Conservation (phyloP, 2,329 filamentous ascomycete genomes). For the Pseudopithomyces chartarum region DNA sequence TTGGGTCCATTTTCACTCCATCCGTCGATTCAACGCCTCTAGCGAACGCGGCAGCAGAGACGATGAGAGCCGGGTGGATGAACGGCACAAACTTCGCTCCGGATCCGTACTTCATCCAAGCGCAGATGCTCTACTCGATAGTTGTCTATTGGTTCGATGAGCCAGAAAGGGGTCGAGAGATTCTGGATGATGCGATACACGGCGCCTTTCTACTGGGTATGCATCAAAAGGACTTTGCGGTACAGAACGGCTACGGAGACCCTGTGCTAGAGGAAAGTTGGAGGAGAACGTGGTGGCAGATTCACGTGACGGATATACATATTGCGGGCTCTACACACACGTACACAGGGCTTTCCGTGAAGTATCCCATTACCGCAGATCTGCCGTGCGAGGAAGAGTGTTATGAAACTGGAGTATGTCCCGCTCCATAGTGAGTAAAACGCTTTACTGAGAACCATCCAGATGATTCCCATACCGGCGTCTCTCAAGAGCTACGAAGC, state of each 20-base stretch:
- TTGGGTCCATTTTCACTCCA: constrained; percentile 57
- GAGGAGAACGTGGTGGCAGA: constrained; percentile 85
- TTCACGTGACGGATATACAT: constrained; percentile 78
- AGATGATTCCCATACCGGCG: constrained; percentile 26
- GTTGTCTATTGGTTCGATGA: constrained; percentile 75
- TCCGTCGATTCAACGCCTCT: constrained; percentile 47
- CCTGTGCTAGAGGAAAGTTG: constrained; percentile 77
- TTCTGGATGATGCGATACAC: constrained; percentile 70
- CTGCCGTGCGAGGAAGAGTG: constrained; percentile 80
- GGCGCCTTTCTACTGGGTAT: constrained; percentile 78
- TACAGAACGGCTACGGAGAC: constrained; percentile 64
- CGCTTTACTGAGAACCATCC: neutral
- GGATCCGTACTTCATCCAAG: constrained; percentile 67
- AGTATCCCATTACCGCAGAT: constrained; percentile 64
- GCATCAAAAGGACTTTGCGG: constrained; percentile 69
- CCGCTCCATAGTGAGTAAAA: neutral
- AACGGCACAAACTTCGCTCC: constrained; percentile 6
- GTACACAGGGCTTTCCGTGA: constrained; percentile 4
- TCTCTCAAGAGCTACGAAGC: constrained; percentile 77
- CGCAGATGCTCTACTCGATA: constrained; percentile 74
- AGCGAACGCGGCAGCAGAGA: constrained; percentile 25
- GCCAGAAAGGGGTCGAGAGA: constrained; percentile 66
- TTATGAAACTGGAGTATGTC: constrained; percentile 50
- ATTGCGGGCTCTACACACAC: constrained; percentile 75
- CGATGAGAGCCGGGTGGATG: constrained; percentile 11